Conservation (phyloP, 352 stramenopile species). For the Pythium scleroteichum region DNA sequence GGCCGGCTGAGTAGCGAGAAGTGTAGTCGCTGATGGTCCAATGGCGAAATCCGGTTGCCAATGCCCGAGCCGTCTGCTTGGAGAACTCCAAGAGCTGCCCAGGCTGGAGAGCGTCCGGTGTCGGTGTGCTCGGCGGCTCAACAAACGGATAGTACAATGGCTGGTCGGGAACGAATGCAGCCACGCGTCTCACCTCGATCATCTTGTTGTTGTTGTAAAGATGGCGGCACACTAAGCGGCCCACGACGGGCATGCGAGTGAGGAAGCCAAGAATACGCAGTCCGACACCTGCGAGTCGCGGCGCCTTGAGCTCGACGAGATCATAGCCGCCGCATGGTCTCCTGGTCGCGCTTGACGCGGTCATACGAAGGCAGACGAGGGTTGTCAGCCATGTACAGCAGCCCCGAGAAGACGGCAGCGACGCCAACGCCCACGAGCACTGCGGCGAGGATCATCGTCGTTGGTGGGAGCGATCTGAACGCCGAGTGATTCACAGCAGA, state of each 20-base stretch:
- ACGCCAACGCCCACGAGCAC: conserved; percentile 2
- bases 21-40: conserved; percentile 14
- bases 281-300: background rate
- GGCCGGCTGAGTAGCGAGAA: conserved; percentile 10
- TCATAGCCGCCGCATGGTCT: conserved; percentile 7
- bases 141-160: conserved; percentile 17
- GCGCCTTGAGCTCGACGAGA: conserved; percentile 9
- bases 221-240: conserved; percentile 9
- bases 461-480: background rate
- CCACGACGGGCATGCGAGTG: conserved; percentile 11
- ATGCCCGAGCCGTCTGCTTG: background rate
- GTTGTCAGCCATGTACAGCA: conserved; percentile 17
- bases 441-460: conserved; percentile 5
- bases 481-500: too few relatives aligned
- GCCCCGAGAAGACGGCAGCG: conserved; percentile 1
- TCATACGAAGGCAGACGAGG: conserved; percentile 5
- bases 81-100: conserved; percentile 1
- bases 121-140: background rate
- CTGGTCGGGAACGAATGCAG: conserved; percentile 8
- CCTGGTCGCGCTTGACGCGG: background rate
- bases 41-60: background rate
- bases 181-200: conserved; percentile 10
- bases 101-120: background rate
- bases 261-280: conserved; percentile 10
- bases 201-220: conserved; percentile 19